Percentiles rank a stretch among this genome's conserved stretches.
Evolutionary conservation across 306 rosid species (phyloP).

Genomic region (Canavalia gladiata): DNA sequence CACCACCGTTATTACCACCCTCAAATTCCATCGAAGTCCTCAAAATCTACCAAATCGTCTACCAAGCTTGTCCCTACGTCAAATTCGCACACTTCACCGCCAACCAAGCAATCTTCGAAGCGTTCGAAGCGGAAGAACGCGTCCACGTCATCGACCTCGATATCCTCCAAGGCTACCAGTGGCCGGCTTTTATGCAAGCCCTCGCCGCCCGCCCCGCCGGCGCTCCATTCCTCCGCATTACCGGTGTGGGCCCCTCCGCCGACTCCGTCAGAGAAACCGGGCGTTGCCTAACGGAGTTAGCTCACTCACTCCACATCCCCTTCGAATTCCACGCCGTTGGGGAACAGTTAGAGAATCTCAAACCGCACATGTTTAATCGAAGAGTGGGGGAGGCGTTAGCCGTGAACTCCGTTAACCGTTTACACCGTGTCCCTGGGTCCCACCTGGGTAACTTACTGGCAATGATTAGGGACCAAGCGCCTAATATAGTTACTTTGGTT

Average conservation of each 20-base stretch:
- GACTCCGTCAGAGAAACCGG: slow-evolving; percentile 76
- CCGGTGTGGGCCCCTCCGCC: slow-evolving; percentile 62
- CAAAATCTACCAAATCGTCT: slow-evolving; percentile 86
- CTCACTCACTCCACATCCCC: slow-evolving; percentile 85
- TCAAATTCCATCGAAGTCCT: slow-evolving; percentile 81
- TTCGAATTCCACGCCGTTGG: slow-evolving; percentile 87
- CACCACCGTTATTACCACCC: slow-evolving; percentile 43
- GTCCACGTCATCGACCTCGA: slow-evolving; percentile 90
- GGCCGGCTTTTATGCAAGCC: slow-evolving; percentile 98
- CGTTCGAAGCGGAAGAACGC: slow-evolving; percentile 83
- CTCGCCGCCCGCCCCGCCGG: slow-evolving; percentile 71
- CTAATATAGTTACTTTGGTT: slow-evolving; percentile 76
- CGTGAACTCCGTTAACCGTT: slow-evolving; percentile 78
- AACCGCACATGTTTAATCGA: slow-evolving; percentile 84
- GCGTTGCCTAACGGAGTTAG: slow-evolving; percentile 70
- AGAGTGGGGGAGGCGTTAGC: slow-evolving; percentile 87
- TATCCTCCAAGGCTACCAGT: slow-evolving; percentile 90
- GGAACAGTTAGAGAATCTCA: slow-evolving; percentile 72
- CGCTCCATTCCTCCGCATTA: slow-evolving; percentile 75
- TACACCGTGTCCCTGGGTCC: slow-evolving; percentile 70
- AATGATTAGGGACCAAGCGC: slow-evolving; percentile 90
- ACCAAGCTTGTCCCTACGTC: slow-evolving; percentile 92
- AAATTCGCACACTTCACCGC: slow-evolving; percentile 96
- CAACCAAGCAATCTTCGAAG: slow-evolving; percentile 91
- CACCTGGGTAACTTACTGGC: slow-evolving; percentile 64